Evolutionary conservation across 345 rosid species (phyloP), one percentile per base, ranked within the genome.

Genomic region (Draba incana): DNA sequence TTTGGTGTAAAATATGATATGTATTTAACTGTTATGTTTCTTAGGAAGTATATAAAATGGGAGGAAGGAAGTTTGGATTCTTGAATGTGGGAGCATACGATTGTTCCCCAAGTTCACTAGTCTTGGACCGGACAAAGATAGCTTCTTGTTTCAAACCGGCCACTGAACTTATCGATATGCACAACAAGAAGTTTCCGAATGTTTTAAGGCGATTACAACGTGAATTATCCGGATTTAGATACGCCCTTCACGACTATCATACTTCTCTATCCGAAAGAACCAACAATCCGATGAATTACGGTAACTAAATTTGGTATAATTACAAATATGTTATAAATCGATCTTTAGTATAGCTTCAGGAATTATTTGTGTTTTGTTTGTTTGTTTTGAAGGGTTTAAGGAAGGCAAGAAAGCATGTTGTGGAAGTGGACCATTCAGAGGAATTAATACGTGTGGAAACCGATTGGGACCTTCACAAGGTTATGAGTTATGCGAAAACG

Each of bases 11-110:
- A 10, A 46, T 31, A 43, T 31, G 43, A 33, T 11, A 37, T 9
- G 33, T 45, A 56, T 52, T 11, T 20, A 20, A 6, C 35, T 62
- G 63, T 58, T 57, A 2, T 55, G 35, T 48, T 24, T 67, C 58
- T 47, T 37, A 85, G 86, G 81, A 75, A 57, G 60, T 85, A 33
- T 67, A 81, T 45, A 63, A 66, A 50, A 39, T 44, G 47, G 87
- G 87, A 57, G 89, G 87, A 64, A 81, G 85, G 47, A 81, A 79
- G 54, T 85, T 85, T 47, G 85, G 81, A 59, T 45, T 85, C 13
- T 13, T 76, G 37, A 68, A 55, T 4, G 4, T 78, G n/a, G 75
- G 64, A 27, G 6, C 68, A 1, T 50, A 70, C 33, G 85, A 81
- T 1, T 78, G 80, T 33, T 1, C 31, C n/a, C 86, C 86, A 12